These are phyloP conservation scores for Daldinia vernicosa DNA, from an alignment of 495 filamentous ascomycete genomes.

Conservation along the genomic window DNA sequence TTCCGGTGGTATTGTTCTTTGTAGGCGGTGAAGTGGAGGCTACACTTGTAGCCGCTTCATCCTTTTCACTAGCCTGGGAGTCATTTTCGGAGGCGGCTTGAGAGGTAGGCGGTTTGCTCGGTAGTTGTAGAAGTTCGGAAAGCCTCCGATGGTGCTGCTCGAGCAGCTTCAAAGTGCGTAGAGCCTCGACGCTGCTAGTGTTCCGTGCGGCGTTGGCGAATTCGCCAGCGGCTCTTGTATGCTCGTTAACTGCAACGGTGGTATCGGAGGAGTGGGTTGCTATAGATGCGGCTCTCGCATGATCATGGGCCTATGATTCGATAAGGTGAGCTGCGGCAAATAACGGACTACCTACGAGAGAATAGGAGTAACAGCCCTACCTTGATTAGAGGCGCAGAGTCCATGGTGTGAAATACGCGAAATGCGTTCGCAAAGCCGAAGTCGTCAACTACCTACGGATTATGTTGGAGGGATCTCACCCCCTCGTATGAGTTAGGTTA, in stretches of 20 bases:
- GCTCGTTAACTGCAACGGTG: conserved; percentile 82
- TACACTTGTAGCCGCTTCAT: conserved; percentile 35
- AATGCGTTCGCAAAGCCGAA: conserved; percentile 4
- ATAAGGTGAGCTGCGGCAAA: conserved; percentile 30
- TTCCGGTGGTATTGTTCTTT: conserved; percentile 33
- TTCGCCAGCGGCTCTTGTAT: conserved; percentile 87
- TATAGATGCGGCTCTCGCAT: conserved; percentile 80
- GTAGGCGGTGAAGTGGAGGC: conserved; percentile 20
- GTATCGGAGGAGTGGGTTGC: conserved; percentile 79
- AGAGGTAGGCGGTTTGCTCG: conserved; percentile 65
- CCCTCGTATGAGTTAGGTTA: neutral
- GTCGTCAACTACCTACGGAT: neutral
- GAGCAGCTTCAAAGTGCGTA: conserved; percentile 82
- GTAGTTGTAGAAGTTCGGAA: conserved; percentile 77
- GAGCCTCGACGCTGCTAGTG: conserved; percentile 81
- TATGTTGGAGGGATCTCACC: conserved; percentile 3
- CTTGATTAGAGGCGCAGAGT: conserved; percentile 56
- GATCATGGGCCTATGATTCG: conserved; percentile 77
- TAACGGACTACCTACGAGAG: neutral
- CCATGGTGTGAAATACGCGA: conserved; percentile 45
- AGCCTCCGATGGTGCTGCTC: conserved; percentile 86
- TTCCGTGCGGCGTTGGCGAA: conserved; percentile 82
- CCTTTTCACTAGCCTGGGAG: conserved; percentile 52
- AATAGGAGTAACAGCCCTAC: conserved; percentile 37
- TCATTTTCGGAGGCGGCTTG: conserved; percentile 48